Evolutionary conservation across 176 grass and related monocot genomes (phyloP), one percentile per base, ranked within the genome.

Genomic region (Phragmites australis): DNA sequence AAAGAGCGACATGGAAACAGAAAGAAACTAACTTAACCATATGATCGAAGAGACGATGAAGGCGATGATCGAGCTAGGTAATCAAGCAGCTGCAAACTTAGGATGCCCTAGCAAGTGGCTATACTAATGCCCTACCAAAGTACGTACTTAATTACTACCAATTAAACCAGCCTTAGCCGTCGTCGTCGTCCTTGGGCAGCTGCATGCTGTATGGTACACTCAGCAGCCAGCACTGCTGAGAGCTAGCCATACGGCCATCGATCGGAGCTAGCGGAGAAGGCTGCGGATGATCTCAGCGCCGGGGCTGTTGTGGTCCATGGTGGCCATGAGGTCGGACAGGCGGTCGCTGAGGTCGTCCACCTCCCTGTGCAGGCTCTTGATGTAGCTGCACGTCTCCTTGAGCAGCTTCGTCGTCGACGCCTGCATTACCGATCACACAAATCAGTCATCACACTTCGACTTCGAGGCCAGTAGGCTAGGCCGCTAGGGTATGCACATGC

Each of bases 351-450:
- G 91, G 74, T 90, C 88, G 82, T 93, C 88, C 7, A 93, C 91
- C 23, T 93, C 91, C 67, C 88, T 78, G 82, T 90, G 82, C 14
- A 93, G 88, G 78, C 81, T 93, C 85, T 88, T 93, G 88, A 93
- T 93, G 85, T 90, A 90, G 82, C 66, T 90, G 88, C 91, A 90
- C 11, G 91, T 93, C 82, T 93, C 88, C 88, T 90, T 90, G 55
- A 93, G 88, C 58, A 93, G 65, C 75, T 90, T 93, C 63, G 88
- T 66, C 78, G 88, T 81, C 55, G 91, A 93, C 45, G 69, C 82
- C 88, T 90, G 85, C 81, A 61, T 32, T 12, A 23, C 0, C n/a
- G 19, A 11, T 8, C 37, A 11, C 12, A 26, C 6, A 22, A 27
- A 56, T 15, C 29, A 68, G 40, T 1, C 0, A 42, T 19, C 6